Base-by-base conservation (phyloP, 2,329 filamentous ascomycete species). In the Cryphonectria nitschkei region DNA sequence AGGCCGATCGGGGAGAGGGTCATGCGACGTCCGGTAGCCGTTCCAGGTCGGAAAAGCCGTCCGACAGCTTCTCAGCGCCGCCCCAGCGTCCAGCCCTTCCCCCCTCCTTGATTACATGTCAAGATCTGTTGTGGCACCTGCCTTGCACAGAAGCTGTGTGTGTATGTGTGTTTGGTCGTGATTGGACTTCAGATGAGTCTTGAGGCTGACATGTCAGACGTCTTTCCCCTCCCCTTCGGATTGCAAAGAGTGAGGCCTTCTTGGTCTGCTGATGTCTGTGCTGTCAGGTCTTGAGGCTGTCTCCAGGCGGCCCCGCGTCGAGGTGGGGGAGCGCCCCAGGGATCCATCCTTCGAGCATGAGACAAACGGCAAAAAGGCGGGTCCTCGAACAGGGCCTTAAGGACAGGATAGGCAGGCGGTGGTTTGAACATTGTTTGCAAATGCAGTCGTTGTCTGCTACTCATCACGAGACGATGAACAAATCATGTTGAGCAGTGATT, bases 351-450 rank as follows among this genome's bases (percentile, higher is more conserved):
- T 50, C 0, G 29, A 34, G 54, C 29, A 50, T 16, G 29, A 65
- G 16, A 37, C 34, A 43, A 16, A 29, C 63, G 63, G 63, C 63
- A 65, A 50, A 52, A 65, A 46, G 63, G 63, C 63, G 63, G 63
- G 63, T 14, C 29, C 50, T 16, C 26, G 16, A 19, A 13, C 54
- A 16, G 11, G 54, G 54, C 2, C 22, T 8, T 13, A 19, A 19
- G 54, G 54, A 58, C 54, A 14, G 54, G 26, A 32, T 14, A 32
- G 54, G 54, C 54, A 58, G 54, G 54, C 54, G 54, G 54, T 58
- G 54, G 26, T 32, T 11, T n/a, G 26, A 34, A 34, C 19, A 22
- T 14, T 26, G 52, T 29, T 2, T 56, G 26, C 11, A 9, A 29
- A 32, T 14, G 52, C 4, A 16, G 3, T 11, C n/a, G 4, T 32